These are phyloP conservation scores for Telopea speciosissima DNA, from an alignment of 177 flowering plant genomes.

Conservation along the genomic window DNA sequence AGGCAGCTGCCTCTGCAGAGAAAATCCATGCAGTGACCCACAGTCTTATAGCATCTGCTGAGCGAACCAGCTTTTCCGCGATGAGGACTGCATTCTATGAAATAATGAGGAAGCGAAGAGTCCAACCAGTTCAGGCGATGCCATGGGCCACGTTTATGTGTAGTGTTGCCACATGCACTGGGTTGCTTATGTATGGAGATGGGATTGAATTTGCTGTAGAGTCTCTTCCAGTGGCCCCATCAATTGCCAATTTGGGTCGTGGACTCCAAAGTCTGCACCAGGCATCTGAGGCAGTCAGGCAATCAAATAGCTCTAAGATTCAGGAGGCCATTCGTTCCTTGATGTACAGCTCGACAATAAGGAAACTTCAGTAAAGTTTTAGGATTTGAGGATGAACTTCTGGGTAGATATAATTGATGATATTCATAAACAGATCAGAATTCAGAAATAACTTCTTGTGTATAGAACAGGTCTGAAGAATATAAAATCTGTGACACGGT, in stretches of 20 bases:
- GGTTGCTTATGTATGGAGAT: slow-evolving; percentile 68
- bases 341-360: slow-evolving; percentile 47
- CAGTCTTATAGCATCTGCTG: slow-evolving; percentile 64
- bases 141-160: slow-evolving; percentile 84
- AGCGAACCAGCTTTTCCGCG: slow-evolving; percentile 74
- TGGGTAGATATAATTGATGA: slow-evolving; percentile 8
- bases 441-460: slow-evolving; percentile 4
- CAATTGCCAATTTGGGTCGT: slow-evolving; percentile 81
- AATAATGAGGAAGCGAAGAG: slow-evolving; percentile 73
- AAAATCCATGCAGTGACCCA: slow-evolving; percentile 71
- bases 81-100: slow-evolving; percentile 86
- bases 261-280: slow-evolving; percentile 64
- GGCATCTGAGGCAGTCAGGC: slow-evolving; percentile 46
- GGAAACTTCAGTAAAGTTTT: slow-evolving; percentile 32
- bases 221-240: slow-evolving; percentile 69
- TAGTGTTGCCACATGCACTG: slow-evolving; percentile 64
- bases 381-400: slow-evolving; percentile 9
- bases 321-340: slow-evolving; percentile 63
- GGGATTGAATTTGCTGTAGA: slow-evolving; percentile 87
- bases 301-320: slow-evolving; percentile 36
- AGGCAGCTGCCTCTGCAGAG: slow-evolving; percentile 67
- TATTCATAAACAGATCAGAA: slow-evolving; percentile 1
- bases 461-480: too few species aligned
- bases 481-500: too few species aligned
- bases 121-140: slow-evolving; percentile 42